A percentile compares a stretch with the other conserved stretches of the same genome.
Conservation (phyloP, 257 asterid species). For the Solanum peruvianum region DNA sequence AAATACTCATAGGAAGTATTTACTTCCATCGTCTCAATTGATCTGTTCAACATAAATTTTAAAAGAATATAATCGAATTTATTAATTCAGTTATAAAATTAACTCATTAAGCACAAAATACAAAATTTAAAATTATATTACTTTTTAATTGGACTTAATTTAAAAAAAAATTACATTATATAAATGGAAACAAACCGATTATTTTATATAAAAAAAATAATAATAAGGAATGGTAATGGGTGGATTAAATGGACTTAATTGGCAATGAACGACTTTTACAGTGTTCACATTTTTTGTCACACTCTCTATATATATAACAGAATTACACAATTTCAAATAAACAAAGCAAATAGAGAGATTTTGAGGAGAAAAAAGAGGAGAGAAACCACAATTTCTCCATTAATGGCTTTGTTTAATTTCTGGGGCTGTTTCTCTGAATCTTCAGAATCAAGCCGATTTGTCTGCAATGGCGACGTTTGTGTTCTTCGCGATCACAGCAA, state of each 20-base stretch:
- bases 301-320: not conserved
- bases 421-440: slow-evolving; percentile 21
- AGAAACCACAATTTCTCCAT: not conserved
- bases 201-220: not conserved
- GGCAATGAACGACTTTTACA: not conserved
- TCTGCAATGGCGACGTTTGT: slow-evolving; percentile 29
- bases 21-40: not conserved
- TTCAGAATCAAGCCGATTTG: slow-evolving; percentile 1
- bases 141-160: not conserved
- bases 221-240: not conserved
- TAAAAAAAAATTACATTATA: accelerated
- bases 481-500: slow-evolving; percentile 6
- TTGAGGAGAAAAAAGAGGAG: not conserved
- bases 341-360: not conserved
- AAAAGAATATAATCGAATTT: not conserved
- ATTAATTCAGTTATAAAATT: not conserved
- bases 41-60: not conserved
- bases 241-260: not conserved
- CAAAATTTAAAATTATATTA: not conserved
- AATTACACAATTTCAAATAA: not conserved
- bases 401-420: slow-evolving; percentile 14
- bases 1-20: not conserved
- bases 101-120: not conserved
- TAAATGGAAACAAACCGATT: accelerated
- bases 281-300: not conserved